Base-by-base conservation (phyloP, 2,329 filamentous ascomycete genomes). In the Pyrenophora teres region DNA sequence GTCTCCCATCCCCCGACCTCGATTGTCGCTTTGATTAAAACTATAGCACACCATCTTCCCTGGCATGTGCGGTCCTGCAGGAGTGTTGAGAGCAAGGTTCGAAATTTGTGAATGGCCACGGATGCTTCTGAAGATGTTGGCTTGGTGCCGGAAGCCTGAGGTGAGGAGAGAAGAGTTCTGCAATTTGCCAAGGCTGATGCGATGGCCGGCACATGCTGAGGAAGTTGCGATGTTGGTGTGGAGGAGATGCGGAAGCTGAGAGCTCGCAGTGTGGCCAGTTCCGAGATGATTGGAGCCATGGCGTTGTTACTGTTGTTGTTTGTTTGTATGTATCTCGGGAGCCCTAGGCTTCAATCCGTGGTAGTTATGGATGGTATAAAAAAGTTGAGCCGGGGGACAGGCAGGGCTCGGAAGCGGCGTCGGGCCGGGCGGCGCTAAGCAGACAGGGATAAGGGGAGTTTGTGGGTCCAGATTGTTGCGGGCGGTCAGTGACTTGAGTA, bases 1-100 rank as follows among this genome's bases (percentile, higher is more conserved):
- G 88, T 84, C 67, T 95, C 90, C 85, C 89, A 91, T 39, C 91
- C 91, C 19, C 92, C 92, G 35, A 88, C 84, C 64, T 97, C 92
- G 37, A 96, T 79, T 4, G 87, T 79, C 3, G 89, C 84, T 76
- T 97, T 97, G 72, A 92, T 83, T 41, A 97, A 76, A 13, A 89
- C 86, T 37, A 89, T 84, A 6, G 87, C 92, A 15, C 87, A 83
- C 77, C 93, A 95, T 64, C 90, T 84, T 37, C 87, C 90, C 63
- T 92, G 85, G 2, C 84, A 71, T 40, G 78, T 90, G 52, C 87
- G 87, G 49, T 93, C 91, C 68, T 90, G 89, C 30, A 97, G 77
- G 12, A 97, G 79, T 10, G 88, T 86, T 1, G 85, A 87, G 52
- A 96, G 79, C 46, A 90, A 86, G 4, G 89, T 90, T 69, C 89